These are phyloP conservation scores for grape (Vitis vinifera) DNA, from an alignment of 164 flowering plant species.

Conservation along the genomic window DNA sequence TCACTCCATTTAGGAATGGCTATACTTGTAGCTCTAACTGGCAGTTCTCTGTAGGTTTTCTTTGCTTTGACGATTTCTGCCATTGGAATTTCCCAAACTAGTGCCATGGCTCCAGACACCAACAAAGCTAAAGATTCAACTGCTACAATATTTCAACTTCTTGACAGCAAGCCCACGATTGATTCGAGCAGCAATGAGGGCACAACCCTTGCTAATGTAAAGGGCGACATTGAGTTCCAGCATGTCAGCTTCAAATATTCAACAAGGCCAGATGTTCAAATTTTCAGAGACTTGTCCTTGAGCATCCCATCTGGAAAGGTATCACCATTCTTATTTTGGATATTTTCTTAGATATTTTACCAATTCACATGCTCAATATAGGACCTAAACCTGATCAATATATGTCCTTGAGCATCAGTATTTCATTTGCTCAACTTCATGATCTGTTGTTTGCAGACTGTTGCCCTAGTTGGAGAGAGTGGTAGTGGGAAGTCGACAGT, in stretches of 20 bases:
- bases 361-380: no score
- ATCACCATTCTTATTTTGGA: not conserved
- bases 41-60: no score
- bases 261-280: constrained; percentile 22
- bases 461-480: no score
- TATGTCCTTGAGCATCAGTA: no score
- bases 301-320: constrained; percentile 31
- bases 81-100: constrained; percentile 20
- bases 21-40: no score
- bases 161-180: constrained; percentile 27
- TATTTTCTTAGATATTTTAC: no score
- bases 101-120: constrained; percentile 24
- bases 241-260: constrained; percentile 32
- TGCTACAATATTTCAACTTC: constrained; percentile 24
- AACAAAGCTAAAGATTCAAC: constrained; percentile 23
- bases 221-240: constrained; percentile 22
- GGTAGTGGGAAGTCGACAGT: no score
- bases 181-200: constrained; percentile 29
- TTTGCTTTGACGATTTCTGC: constrained; percentile 20
- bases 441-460: not conserved
- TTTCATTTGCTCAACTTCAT: not conserved
- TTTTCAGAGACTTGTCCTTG: constrained; percentile 24
- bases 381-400: no score
- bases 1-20: no score
- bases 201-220: constrained; percentile 6